Conservation (phyloP, 768 basidiomycete species). For the Trametes cinnabarina region DNA sequence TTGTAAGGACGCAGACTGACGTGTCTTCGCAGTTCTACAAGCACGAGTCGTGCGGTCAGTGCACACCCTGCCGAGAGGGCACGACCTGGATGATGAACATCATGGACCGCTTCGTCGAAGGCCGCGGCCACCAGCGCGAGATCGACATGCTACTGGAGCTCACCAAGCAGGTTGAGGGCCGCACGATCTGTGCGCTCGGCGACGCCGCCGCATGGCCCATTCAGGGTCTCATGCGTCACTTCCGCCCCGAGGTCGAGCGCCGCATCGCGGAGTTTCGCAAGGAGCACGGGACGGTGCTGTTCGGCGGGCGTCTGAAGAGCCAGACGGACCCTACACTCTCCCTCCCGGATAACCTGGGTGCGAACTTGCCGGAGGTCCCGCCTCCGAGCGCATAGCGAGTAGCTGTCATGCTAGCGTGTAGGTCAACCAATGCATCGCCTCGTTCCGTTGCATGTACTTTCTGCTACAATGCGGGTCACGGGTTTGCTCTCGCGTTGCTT, state of each 20-base stretch:
- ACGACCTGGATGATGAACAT: slow-evolving; percentile 99
- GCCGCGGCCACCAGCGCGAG: slow-evolving; percentile 86
- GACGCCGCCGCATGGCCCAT: slow-evolving; percentile 99
- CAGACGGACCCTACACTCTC: slow-evolving; percentile 70
- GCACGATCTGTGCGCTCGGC: slow-evolving; percentile 95
- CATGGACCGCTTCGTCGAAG: slow-evolving; percentile 96
- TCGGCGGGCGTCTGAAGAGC: slow-evolving; percentile 76
- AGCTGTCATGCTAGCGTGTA: too few relatives aligned
- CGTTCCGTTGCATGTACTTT: too few relatives aligned
- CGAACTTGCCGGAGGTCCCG: slow-evolving; percentile 38
- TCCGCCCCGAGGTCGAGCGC: slow-evolving; percentile 91
- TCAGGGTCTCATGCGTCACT: slow-evolving; percentile 96
- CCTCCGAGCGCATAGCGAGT: slow-evolving; percentile 20
- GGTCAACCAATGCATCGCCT: too few relatives aligned
- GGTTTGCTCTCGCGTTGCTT: too few relatives aligned
- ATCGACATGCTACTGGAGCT: slow-evolving; percentile 98
- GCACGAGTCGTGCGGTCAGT: slow-evolving; percentile 98
- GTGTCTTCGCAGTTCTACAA: slow-evolving; percentile 79
- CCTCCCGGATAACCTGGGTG: slow-evolving; percentile 73
- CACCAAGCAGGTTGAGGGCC: slow-evolving; percentile 97
- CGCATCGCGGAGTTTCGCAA: slow-evolving; percentile 79
- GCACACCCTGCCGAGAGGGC: slow-evolving; percentile 90
- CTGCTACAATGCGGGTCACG: too few relatives aligned
- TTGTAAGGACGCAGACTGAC: background rate
- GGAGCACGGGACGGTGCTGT: slow-evolving; percentile 77